Evolutionary conservation across 768 basidiomycete species (phyloP).

Genomic region (Suillus luteus): DNA sequence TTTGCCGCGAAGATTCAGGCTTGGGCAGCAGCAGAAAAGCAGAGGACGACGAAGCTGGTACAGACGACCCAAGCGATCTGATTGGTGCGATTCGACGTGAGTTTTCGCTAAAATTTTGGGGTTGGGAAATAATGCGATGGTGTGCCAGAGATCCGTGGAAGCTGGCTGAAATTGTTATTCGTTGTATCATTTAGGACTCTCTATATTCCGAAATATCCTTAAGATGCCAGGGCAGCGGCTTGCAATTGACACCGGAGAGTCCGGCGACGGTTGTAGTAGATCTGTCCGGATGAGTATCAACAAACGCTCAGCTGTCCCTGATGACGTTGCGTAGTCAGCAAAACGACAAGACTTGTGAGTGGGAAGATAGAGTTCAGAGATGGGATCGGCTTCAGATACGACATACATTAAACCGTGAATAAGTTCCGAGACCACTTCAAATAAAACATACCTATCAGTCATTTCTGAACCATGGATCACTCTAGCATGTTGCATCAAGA

Average conservation of each 20-base stretch:
- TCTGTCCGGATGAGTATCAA: conserved; percentile 1
- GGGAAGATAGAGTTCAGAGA: conserved; percentile 8
- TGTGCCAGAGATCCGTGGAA: conserved; percentile 8
- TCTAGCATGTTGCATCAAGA: background rate
- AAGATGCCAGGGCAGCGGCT: conserved; percentile 6
- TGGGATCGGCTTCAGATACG: conserved; percentile 8
- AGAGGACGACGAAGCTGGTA: conserved; percentile 23
- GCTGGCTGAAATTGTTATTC: conserved; percentile 1
- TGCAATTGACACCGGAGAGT: background rate
- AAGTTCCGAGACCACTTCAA: conserved; percentile 6
- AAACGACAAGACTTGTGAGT: background rate
- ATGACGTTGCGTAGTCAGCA: conserved; percentile 6
- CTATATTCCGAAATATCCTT: conserved; percentile 2
- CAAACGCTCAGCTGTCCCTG: conserved; percentile 3
- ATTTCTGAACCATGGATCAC: conserved; percentile 3
- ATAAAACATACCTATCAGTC: conserved; percentile 4
- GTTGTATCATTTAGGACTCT: conserved; percentile 7
- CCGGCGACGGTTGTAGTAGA: background rate
- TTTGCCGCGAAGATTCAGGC: conserved; percentile 15
- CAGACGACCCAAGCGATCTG: conserved; percentile 1
- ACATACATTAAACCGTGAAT: conserved; percentile 7
- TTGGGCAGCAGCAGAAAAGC: conserved; percentile 30
- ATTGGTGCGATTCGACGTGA: conserved; percentile 11
- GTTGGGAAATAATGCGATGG: conserved; percentile 8
- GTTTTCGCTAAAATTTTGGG: conserved; percentile 5